These are phyloP conservation scores for Trichoderma breve DNA, from an alignment of 2,329 filamentous ascomycete genomes.

Conservation along the genomic window DNA sequence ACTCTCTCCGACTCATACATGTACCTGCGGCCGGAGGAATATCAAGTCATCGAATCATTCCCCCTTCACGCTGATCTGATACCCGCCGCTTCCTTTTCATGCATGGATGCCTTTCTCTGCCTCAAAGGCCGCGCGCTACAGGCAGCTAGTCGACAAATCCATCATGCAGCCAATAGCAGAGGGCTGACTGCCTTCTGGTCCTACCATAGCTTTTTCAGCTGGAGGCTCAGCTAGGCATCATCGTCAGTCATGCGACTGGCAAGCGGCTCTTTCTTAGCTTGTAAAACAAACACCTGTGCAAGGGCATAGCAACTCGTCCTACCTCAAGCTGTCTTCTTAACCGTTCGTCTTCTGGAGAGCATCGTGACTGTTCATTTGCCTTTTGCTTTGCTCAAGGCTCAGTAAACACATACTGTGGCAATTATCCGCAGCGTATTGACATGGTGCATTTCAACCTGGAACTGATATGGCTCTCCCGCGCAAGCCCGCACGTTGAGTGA, in stretches of 20 bases:
- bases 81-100: neutral
- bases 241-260: conserved; percentile 13
- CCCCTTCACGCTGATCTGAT: neutral
- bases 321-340: neutral
- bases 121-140: conserved; percentile 3
- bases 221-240: conserved; percentile 17
- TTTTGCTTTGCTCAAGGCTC: no score
- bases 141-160: neutral
- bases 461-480: conserved; percentile 14
- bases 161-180: conserved; percentile 12
- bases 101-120: conserved; percentile 15
- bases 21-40: neutral
- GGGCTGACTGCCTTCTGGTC: neutral
- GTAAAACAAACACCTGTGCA: conserved; percentile 1
- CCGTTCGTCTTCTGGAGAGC: neutral
- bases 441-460: conserved; percentile 17
- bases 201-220: conserved; percentile 7
- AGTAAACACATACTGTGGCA: neutral
- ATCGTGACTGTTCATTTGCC: neutral
- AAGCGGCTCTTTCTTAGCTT: conserved; percentile 1
- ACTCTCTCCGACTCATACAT: neutral
- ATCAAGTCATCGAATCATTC: neutral
- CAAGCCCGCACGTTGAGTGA: conserved; percentile 19
- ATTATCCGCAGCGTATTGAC: neutral
- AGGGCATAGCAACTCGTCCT: neutral